Evolutionary conservation across 2,329 filamentous ascomycete species (phyloP), one percentile per base, ranked within the genome.

Genomic region (Colletotrichum sp.): DNA sequence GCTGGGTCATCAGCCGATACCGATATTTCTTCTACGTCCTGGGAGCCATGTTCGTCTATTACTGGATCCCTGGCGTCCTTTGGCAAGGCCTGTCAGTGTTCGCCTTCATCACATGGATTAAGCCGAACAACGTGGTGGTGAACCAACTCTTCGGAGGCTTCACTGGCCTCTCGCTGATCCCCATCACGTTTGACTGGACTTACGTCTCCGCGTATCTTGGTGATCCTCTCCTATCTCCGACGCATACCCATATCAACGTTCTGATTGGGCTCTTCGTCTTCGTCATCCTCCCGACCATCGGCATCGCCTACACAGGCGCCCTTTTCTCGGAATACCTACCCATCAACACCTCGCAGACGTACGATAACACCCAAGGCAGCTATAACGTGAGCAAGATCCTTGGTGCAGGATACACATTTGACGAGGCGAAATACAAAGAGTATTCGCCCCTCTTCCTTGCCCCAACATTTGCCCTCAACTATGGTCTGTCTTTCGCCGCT

Each of bases 81-180:
- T 89, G 86, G 79, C 88, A 86, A 65, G 87, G 85, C 3, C 82
- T 91, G 8, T 88, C 86, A 12, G 86, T 87, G 8, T 87, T 89
- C 72, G 90, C 90, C 30, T 93, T 91, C 82, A 83, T 90, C 34
- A 92, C 91, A 55, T 93, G 86, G 86, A 90, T 92, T 74, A 89
- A 88, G 19, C 91, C 91, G 6, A 85, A 92, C 67, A 92, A 88
- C 72, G 85, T 90, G 5, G 81, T 91, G 15, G 82, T 93, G 76
- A 93, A 93, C 81, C 91, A 93, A 82, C 80, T 93, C 7, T 92
- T 93, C 76, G 91, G 91, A 13, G 89, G 89, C 4, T 87, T 86
- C 78, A 90, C 89, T 19, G 91, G 91, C 1, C 84, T 92, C 22
- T 91, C 90, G 2, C 82, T 93, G n/a, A 87, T 92, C 70, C 91